Conservation (phyloP, 2,329 filamentous ascomycete genomes). For the Fusarium piperis region DNA sequence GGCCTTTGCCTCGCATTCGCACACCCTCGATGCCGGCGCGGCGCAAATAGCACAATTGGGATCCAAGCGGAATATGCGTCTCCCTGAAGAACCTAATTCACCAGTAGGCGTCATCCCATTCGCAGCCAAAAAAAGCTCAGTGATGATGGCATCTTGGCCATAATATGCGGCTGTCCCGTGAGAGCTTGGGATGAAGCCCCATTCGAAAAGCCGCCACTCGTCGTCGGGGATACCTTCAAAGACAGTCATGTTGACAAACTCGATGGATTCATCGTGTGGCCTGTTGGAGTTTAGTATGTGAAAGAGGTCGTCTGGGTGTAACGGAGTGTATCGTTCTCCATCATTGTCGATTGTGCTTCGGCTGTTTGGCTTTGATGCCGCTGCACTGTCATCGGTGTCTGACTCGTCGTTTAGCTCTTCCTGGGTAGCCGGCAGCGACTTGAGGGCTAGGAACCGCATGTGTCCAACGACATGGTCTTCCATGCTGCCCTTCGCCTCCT, state of each 20-base stretch:
- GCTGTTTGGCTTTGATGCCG: neutral
- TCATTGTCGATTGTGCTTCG: neutral
- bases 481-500: neutral
- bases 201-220: neutral
- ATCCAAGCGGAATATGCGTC: neutral
- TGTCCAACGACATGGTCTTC: constrained; percentile 15
- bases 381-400: neutral
- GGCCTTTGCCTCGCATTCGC: neutral
- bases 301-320: neutral
- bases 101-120: neutral
- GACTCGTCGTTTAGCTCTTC: neutral
- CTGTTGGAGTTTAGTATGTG: neutral
- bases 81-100: neutral
- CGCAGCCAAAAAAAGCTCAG: neutral
- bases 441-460: constrained; percentile 11
- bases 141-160: neutral
- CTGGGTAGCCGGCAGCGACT: constrained; percentile 6
- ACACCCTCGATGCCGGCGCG: neutral
- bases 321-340: neutral
- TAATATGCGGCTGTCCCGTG: neutral
- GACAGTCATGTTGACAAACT: neutral
- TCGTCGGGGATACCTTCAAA: neutral
- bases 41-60: neutral
- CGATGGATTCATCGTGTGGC: neutral
- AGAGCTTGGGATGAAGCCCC: neutral